phyloP scores from a whole-genome alignment of 805 yeast species.

The Saturnispora kantuleensis region DNA sequence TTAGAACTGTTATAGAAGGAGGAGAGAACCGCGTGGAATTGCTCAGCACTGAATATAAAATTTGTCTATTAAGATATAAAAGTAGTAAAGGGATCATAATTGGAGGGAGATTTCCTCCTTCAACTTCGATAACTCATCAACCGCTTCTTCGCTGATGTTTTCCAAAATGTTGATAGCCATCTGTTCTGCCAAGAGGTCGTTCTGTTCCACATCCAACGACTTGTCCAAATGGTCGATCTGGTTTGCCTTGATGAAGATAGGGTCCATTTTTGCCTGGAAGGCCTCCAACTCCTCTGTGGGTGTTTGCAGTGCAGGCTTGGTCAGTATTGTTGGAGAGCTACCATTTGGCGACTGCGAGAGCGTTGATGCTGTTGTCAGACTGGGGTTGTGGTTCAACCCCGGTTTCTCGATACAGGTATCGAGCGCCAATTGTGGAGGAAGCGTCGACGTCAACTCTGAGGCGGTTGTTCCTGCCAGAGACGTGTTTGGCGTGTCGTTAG shows the following conservation, averaged over 20 bases:
- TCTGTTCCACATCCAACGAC: conserved; percentile 16
- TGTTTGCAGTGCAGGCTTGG: neutral
- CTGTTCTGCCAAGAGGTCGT: conserved; percentile 26
- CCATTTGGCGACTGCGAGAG: neutral
- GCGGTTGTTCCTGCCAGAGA: conserved; percentile 1
- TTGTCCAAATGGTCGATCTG: conserved; percentile 27
- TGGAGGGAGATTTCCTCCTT: conserved; percentile 21
- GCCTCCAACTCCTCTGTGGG: neutral
- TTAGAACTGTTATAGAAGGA: neutral
- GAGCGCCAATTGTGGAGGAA: conserved; percentile 2
- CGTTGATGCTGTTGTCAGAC: conserved; percentile 3
- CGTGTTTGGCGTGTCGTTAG: conserved; percentile 17
- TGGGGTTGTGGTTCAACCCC: neutral
- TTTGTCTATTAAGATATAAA: too few relatives aligned
- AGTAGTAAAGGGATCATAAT: conserved; percentile 5
- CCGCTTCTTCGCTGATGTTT: conserved; percentile 23
- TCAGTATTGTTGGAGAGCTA: neutral
- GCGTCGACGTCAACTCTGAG: neutral
- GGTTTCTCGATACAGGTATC: conserved; percentile 7
- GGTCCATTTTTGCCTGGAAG: conserved; percentile 10
- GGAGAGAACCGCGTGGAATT: too few relatives aligned
- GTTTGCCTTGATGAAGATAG: conserved; percentile 23
- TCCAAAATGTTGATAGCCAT: conserved; percentile 27
- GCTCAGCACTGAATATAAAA: too few relatives aligned
- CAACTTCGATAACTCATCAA: conserved; percentile 22